Evolutionary conservation across 2,329 filamentous ascomycete species (phyloP), one percentile per base, ranked within the genome.

Genomic region (Phialophora chinensis): DNA sequence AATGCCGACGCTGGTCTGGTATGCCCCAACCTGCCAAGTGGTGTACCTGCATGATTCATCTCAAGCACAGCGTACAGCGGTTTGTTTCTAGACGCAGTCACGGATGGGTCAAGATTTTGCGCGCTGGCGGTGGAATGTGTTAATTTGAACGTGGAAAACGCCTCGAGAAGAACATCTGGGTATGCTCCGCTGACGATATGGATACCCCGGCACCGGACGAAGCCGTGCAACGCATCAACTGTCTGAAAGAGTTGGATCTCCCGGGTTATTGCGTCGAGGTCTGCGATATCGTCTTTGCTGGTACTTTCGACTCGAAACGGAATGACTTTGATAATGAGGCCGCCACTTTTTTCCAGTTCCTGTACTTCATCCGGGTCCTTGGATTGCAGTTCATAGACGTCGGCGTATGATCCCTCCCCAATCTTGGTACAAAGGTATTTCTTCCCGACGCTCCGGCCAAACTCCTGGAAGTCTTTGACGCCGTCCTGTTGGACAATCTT

Each of bases 1-100:
- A 80, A 81, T 23, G 70, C 68, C 4, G 78, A 75, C 0, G 79
- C 80, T 75, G 77, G 79, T 35, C 73, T 70, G 33, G 81, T 78
- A 20, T 79, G 79, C 53, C 85, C 84, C 42, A 88, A 77, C 71
- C 88, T 86, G 49, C 49, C 49, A 23, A 52, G 49, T 14, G 57
- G 44, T 23, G 78, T 83, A 2, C 87, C 87, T 0, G 87, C 87
- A 72, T 89, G 85, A 72, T 87, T 84, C 87, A 90, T 89, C 71
- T 90, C 87, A 12, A 89, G 79, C 14, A 89, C 83, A 0, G 86
- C 85, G 86, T 87, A 90, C 2, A 88, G 77, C 73, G 89, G 86
- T 3, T 81, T 79, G 49, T 49, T 84, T 81, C 0, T 80, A 77
- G 67, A 60, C 23, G 47, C 44, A 17, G 44, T 47, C 25, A 47